These are phyloP conservation scores for Dichotomopilus funicola DNA, from an alignment of 2,329 filamentous ascomycete species.

Conservation along the genomic window DNA sequence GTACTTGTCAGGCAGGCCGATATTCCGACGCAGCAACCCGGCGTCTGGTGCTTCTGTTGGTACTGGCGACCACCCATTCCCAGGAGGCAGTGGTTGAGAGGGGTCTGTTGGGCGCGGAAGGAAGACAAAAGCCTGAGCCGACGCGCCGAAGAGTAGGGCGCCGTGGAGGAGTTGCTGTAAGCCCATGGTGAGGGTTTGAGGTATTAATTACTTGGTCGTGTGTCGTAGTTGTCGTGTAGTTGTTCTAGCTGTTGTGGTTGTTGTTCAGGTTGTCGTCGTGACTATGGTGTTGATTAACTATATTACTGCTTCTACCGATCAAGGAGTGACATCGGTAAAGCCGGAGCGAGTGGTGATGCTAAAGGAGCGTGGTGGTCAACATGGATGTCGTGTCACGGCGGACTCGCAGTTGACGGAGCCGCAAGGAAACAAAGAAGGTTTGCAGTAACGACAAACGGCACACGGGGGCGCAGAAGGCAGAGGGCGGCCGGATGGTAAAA, in stretches of 20 bases:
- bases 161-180: constrained; percentile 23
- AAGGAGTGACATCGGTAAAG: background rate
- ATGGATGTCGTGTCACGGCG: constrained; percentile 5
- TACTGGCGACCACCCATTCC: constrained; percentile 33
- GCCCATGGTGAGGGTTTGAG: constrained; percentile 12
- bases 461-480: too few species aligned
- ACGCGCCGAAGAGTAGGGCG: constrained; percentile 28
- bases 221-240: background rate
- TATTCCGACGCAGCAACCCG: constrained; percentile 29
- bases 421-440: constrained; percentile 1
- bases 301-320: background rate
- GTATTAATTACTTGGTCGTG: background rate
- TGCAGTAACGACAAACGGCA: too few species aligned
- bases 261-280: too few species aligned
- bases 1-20: constrained; percentile 28
- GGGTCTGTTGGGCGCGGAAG: constrained; percentile 32
- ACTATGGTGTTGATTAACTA: too few species aligned
- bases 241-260: too few species aligned
- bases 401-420: constrained; percentile 1
- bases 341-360: too few species aligned
- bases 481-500: background rate
- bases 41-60: constrained; percentile 37
- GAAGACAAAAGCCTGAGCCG: constrained; percentile 32
- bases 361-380: constrained; percentile 4
- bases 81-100: constrained; percentile 25